Conservation (phyloP, 768 basidiomycete genomes). For the Rhodotorula paludigena region DNA sequence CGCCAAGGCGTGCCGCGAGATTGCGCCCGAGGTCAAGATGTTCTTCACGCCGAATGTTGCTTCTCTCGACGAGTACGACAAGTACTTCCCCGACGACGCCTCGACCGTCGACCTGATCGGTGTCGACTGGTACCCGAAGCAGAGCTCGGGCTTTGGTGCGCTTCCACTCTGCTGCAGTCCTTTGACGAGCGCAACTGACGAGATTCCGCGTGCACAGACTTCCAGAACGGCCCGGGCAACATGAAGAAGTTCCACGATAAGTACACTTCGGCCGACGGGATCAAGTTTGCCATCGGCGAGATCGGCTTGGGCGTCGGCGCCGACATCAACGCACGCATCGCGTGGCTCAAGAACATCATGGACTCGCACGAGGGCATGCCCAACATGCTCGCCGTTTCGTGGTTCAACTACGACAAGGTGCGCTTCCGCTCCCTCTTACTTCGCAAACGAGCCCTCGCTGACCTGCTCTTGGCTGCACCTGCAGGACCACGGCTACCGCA, state of each 20-base stretch:
- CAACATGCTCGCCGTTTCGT: conserved; percentile 34
- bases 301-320: conserved; percentile 36
- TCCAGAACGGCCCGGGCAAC: conserved; percentile 20
- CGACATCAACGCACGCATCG: conserved; percentile 20
- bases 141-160: not conserved
- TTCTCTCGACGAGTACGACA: conserved; percentile 26
- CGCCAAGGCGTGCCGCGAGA: conserved; percentile 31
- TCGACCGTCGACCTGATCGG: conserved; percentile 40
- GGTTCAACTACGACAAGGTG: conserved; percentile 41
- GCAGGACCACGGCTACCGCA: conserved; percentile 34
- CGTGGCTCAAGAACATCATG: conserved; percentile 36
- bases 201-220: not conserved
- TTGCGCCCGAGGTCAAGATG: conserved; percentile 42
- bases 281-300: conserved; percentile 44
- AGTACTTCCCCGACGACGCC: conserved; percentile 41
- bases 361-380: conserved; percentile 21
- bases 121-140: conserved; percentile 40
- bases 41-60: conserved; percentile 29
- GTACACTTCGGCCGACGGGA: conserved; percentile 21
- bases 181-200: too few relatives aligned
- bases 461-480: conserved; percentile 5
- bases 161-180: not conserved
- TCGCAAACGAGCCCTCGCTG: not conserved
- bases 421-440: not conserved
- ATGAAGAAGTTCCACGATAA: conserved; percentile 43